Base-by-base conservation (phyloP, 2,329 filamentous ascomycete genomes). In the Trichoderma endophyticum region DNA sequence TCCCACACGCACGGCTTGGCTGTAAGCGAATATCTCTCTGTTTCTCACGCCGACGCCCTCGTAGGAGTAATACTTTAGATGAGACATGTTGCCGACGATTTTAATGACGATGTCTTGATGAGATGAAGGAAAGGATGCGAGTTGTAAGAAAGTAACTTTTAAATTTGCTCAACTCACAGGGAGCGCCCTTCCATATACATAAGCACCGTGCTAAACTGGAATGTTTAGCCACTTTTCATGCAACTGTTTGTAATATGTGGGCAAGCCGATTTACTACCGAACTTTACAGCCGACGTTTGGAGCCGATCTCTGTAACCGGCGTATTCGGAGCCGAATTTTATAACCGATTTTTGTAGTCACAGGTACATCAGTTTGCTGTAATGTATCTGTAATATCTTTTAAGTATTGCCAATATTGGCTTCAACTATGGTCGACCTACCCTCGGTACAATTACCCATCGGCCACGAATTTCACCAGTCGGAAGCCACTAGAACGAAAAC, bases 1-100 rank as follows among this genome's bases (percentile, higher is more conserved):
- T 1, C 83, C 85, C 11, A 87, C 77, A 1, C 85, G 43, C 15
- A 86, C 83, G 2, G 84, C 83, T 72, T 87, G 86, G 24, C 8
- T 48, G 9, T 48, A 63, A n/a, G 9, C n/a, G 28, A 30, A 43
- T 6, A n/a, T 48, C 4, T 48, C 43, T 28, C 36, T 6, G n/a
- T 63, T 63, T 39, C 15, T 63, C 15, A 18, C 26, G 6, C 61
- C 61, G 4, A 63, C 61, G 24, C 43, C 61, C 3, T 63, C 36
- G 26, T 63, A 63, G 7, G 61, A 63, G n/a, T 63, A 63, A 48
- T 63, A 63, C 36, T 48, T 48, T 1, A 43, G 6, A 21, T 63
- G 24, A 11, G 61, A 63, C 61, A 63, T 63, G 18, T 18, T 21
- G 24, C 11, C n/a, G 15, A 60, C 14, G 61, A 56, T 56, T 56